A percentile compares a stretch with the other conserved stretches of the same genome.
Evolutionary conservation across 1,284 basidiomycete species (phyloP).

Genomic region (Ustilago lituana): DNA sequence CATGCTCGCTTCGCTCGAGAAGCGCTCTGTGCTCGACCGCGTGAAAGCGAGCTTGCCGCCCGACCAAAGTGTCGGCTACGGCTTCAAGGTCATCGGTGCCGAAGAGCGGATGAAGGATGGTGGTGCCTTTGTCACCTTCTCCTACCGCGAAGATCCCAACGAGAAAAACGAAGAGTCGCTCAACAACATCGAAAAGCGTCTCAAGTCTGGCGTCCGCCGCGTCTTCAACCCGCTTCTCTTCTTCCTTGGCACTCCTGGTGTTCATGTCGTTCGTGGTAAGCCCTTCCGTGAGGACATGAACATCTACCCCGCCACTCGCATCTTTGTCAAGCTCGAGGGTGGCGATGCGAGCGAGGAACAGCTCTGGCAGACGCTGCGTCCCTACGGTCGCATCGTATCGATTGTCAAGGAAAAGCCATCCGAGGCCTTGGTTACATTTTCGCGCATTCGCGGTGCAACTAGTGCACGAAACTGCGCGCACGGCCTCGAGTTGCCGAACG

Average conservation of each 20-base stretch:
- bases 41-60: slow-evolving; percentile 50
- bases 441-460: slow-evolving; percentile 75
- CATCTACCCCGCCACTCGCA: slow-evolving; percentile 50
- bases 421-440: slow-evolving; percentile 52
- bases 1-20: slow-evolving; percentile 44
- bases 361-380: slow-evolving; percentile 71
- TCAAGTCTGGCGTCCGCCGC: slow-evolving; percentile 42
- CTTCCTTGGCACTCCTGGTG: slow-evolving; percentile 50
- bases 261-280: slow-evolving; percentile 59
- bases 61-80: slow-evolving; percentile 50
- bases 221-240: slow-evolving; percentile 46
- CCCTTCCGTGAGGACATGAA: slow-evolving; percentile 62
- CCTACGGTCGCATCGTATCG: slow-evolving; percentile 82
- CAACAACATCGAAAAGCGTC: slow-evolving; percentile 48
- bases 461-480: slow-evolving; percentile 87
- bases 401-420: slow-evolving; percentile 69
- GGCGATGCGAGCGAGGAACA: slow-evolving; percentile 54
- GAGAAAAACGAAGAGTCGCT: slow-evolving; percentile 45
- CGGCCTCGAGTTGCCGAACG: slow-evolving; percentile 72
- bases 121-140: slow-evolving; percentile 54
- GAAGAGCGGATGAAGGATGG: slow-evolving; percentile 59
- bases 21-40: slow-evolving; percentile 40
- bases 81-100: slow-evolving; percentile 57
- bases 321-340: slow-evolving; percentile 56
- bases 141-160: slow-evolving; percentile 39